These are phyloP conservation scores for Penicillium subrubescens DNA, from an alignment of 495 filamentous ascomycete genomes.

Conservation along the genomic window DNA sequence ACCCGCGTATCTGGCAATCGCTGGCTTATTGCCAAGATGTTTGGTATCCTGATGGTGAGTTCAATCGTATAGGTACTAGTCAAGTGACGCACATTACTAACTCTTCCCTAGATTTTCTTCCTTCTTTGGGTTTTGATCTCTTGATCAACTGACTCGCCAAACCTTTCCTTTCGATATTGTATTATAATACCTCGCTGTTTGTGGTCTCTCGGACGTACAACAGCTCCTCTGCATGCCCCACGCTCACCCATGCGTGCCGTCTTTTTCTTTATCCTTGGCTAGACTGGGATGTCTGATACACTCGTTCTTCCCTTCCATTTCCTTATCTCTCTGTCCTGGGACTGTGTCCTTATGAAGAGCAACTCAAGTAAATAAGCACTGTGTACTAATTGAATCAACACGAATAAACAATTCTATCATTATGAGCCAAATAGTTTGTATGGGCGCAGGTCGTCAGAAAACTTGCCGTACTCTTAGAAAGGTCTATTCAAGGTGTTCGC, in stretches of 20 bases:
- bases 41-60: slow-evolving; percentile 79
- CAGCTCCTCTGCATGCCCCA: slow-evolving; percentile 23
- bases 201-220: slow-evolving; percentile 4
- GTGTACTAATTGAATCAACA: slow-evolving; percentile 23
- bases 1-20: slow-evolving; percentile 87
- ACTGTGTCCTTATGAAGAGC: slow-evolving; percentile 26
- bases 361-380: slow-evolving; percentile 26
- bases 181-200: slow-evolving; percentile 37
- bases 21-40: slow-evolving; percentile 99
- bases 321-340: slow-evolving; percentile 17
- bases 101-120: slow-evolving; percentile 53
- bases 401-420: neutral
- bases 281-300: slow-evolving; percentile 27
- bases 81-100: slow-evolving; percentile 17
- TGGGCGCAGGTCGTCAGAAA: neutral
- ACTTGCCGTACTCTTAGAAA: neutral
- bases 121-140: slow-evolving; percentile 62
- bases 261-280: slow-evolving; percentile 22
- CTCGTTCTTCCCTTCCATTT: slow-evolving; percentile 17
- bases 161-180: slow-evolving; percentile 33
- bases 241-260: slow-evolving; percentile 17
- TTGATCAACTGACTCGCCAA: slow-evolving; percentile 39
- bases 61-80: neutral
- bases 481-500: neutral
- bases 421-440: neutral